These are phyloP conservation scores for Cystofilobasidium capitatum DNA, from an alignment of 768 basidiomycete genomes.

Conservation along the genomic window DNA sequence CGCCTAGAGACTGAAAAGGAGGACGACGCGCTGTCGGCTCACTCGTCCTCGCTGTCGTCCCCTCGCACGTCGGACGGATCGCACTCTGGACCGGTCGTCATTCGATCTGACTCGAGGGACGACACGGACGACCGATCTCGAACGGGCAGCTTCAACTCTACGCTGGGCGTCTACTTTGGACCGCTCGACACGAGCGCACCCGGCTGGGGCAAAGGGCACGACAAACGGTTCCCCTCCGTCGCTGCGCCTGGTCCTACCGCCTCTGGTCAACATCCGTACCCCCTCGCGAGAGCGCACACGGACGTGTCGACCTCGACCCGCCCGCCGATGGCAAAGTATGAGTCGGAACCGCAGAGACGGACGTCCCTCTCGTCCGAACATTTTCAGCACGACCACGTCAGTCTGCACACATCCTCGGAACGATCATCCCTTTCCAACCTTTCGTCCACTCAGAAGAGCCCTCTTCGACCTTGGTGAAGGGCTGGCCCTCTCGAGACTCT, in stretches of 20 bases:
- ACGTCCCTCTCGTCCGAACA: no score
- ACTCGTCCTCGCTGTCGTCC: background rate
- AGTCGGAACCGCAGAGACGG: no score
- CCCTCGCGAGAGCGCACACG: no score
- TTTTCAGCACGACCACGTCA: no score
- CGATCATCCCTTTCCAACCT: background rate
- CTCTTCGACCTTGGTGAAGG: background rate
- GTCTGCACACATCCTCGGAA: background rate
- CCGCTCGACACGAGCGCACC: no score
- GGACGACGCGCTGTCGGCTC: background rate
- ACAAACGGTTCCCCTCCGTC: no score
- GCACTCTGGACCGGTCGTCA: background rate
- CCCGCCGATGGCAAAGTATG: no score
- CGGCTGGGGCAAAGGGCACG: no score
- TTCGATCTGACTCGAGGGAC: background rate
- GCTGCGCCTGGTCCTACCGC: no score
- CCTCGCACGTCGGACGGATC: background rate
- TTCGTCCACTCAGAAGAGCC: background rate
- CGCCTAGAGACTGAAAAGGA: background rate
- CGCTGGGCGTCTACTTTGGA: background rate
- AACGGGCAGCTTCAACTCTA: background rate
- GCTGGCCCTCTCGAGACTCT: no score
- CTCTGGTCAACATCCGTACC: no score
- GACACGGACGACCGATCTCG: slow-evolving; percentile 3
- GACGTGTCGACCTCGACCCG: no score